Evolutionary conservation across 2,329 filamentous ascomycete genomes (phyloP).

Genomic region (Ophiostoma sp.): DNA sequence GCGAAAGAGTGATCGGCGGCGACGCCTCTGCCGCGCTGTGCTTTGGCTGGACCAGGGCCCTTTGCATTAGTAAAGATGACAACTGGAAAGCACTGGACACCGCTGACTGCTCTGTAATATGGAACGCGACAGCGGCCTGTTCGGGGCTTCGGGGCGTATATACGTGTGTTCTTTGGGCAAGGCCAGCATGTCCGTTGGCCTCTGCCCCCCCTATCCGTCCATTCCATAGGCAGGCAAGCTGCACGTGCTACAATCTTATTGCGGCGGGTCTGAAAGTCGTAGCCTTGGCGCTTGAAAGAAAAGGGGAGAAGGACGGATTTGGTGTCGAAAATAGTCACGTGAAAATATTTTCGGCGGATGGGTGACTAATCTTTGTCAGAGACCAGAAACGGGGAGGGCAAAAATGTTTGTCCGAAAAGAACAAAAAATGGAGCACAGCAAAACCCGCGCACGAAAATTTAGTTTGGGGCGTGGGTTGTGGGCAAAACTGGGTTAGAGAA

Average conservation of each 20-base stretch:
- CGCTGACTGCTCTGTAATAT: conserved; percentile 2
- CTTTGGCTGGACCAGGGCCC: not conserved
- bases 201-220: too few species aligned
- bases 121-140: not conserved
- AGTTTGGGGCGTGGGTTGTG: conserved; percentile 14
- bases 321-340: not conserved
- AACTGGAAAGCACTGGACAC: not conserved
- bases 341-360: not conserved
- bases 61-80: conserved; percentile 16
- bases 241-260: conserved; percentile 16
- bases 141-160: not conserved
- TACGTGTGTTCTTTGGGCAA: not conserved
- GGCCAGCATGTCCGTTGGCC: not conserved
- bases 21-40: conserved; percentile 11
- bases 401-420: conserved; percentile 25
- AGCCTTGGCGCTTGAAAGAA: not conserved
- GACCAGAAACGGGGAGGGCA: not conserved
- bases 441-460: conserved; percentile 29
- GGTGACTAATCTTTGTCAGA: not conserved
- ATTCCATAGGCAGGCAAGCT: conserved; percentile 6
- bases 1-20: conserved; percentile 24
- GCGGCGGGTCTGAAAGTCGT: not conserved
- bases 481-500: conserved; percentile 8
- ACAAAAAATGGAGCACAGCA: not conserved
- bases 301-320: not conserved